Conservation (phyloP, 192 early-diverging fungal genomes). For the Allomyces macrogynus region DNA sequence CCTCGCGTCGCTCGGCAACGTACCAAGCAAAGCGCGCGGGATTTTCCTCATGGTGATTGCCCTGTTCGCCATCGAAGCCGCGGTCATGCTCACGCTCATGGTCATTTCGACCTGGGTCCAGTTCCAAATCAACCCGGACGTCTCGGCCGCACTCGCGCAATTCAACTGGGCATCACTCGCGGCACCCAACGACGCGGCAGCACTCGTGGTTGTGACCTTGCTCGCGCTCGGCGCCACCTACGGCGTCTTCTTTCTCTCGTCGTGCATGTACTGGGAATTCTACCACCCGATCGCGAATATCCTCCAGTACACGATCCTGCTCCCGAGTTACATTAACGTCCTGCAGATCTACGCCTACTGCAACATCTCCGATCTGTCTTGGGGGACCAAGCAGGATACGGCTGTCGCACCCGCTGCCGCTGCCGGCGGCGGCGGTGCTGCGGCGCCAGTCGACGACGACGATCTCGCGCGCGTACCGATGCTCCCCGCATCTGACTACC, state of each 20-base stretch:
- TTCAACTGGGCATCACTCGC: not conserved
- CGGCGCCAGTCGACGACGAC: no score
- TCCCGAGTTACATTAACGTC: constrained; percentile 80
- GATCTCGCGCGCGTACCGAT: no score
- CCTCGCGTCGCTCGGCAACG: constrained; percentile 81
- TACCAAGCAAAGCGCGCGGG: constrained; percentile 73
- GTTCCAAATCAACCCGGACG: constrained; percentile 19
- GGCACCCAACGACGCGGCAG: no score
- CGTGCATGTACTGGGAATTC: constrained; percentile 60
- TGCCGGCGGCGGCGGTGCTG: no score
- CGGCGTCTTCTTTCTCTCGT: constrained; percentile 57
- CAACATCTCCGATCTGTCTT: constrained; percentile 86
- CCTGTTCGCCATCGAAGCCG: constrained; percentile 75
- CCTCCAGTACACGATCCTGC: constrained; percentile 67
- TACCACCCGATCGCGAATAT: constrained; percentile 82
- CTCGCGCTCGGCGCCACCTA: constrained; percentile 68
- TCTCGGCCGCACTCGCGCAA: constrained; percentile 1
- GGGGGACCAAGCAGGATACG: constrained; percentile 91
- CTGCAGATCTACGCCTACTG: constrained; percentile 83
- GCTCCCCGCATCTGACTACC: no score
- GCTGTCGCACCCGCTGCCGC: constrained; percentile 12
- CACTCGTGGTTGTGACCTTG: constrained; percentile 32
- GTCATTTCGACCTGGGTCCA: constrained; percentile 37
- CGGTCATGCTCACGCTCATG: constrained; percentile 48
- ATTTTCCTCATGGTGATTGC: constrained; percentile 54